Evolutionary conservation across 208 protist species (phyloP).

Genomic region (Vickermania ingenoplastis): DNA sequence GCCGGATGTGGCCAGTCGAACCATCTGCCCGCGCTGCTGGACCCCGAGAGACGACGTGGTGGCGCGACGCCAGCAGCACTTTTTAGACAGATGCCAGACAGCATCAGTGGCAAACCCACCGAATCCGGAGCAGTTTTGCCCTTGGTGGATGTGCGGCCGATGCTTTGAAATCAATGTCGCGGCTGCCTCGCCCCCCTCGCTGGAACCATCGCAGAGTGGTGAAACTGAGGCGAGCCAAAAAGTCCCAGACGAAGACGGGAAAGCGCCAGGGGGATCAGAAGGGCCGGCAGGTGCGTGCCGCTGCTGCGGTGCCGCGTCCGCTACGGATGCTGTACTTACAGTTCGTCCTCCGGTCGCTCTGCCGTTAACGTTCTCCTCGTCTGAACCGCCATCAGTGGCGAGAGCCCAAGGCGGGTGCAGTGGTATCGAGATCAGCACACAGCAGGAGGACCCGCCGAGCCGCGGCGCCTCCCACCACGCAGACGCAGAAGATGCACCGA

Average conservation of each 20-base stretch:
- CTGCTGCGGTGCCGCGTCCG: not conserved
- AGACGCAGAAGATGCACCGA: not conserved
- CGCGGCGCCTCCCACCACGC: constrained; percentile 24
- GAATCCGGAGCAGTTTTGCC: not conserved
- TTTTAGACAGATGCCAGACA: no score
- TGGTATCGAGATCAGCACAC: constrained; percentile 38
- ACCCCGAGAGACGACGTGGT: not conserved
- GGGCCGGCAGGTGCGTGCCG: not conserved
- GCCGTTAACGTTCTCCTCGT: not conserved
- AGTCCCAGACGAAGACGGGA: no score
- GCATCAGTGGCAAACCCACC: not conserved
- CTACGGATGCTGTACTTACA: not conserved
- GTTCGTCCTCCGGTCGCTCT: not conserved
- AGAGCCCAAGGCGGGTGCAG: constrained; percentile 48
- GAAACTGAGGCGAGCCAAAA: not conserved
- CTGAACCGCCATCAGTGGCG: not conserved
- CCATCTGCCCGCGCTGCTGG: not conserved
- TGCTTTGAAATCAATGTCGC: no score
- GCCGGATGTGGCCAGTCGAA: constrained; percentile 2
- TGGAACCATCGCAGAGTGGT: not conserved
- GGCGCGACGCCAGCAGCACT: not conserved
- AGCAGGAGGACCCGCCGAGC: constrained; percentile 10
- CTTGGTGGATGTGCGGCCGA: no score
- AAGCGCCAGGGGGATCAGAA: no score
- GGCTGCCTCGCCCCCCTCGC: not conserved